Conservation (phyloP, 2,329 filamentous ascomycete species). For the Aspergillus uvarum region DNA sequence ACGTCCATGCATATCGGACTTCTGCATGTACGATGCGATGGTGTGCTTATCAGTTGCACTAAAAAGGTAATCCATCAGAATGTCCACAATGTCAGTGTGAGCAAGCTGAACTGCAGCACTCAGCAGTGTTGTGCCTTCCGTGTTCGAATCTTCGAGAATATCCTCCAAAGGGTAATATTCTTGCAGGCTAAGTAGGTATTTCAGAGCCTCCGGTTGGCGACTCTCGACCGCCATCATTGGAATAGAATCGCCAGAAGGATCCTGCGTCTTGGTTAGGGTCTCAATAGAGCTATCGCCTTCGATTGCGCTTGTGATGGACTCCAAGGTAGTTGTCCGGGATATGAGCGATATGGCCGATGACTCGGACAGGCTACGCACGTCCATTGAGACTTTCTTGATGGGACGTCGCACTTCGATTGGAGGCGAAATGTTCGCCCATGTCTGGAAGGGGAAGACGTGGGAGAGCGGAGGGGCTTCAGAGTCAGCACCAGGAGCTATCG, state of each 20-base stretch:
- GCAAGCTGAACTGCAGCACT: slow-evolving; percentile 88
- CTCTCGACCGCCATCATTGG: slow-evolving; percentile 82
- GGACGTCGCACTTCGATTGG: slow-evolving; percentile 51
- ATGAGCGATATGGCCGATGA: slow-evolving; percentile 80
- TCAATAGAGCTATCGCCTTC: slow-evolving; percentile 87
- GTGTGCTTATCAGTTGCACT: slow-evolving; percentile 55
- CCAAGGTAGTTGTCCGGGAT: slow-evolving; percentile 75
- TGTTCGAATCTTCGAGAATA: slow-evolving; percentile 80
- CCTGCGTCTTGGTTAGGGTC: slow-evolving; percentile 56
- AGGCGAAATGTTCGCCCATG: slow-evolving; percentile 50
- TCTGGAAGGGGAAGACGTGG: slow-evolving; percentile 91
- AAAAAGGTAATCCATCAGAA: slow-evolving; percentile 70
- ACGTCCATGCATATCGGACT: slow-evolving; percentile 80
- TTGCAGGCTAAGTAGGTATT: slow-evolving; percentile 74
- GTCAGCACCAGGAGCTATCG: slow-evolving; percentile 13
- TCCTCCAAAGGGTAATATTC: slow-evolving; percentile 71
- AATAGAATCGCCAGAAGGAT: slow-evolving; percentile 74
- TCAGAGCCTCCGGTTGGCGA: slow-evolving; percentile 68
- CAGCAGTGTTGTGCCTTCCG: slow-evolving; percentile 83
- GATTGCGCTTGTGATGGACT: slow-evolving; percentile 68
- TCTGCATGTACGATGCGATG: slow-evolving; percentile 67
- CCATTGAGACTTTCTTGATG: slow-evolving; percentile 82
- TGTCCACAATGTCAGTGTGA: slow-evolving; percentile 70
- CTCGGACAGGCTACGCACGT: slow-evolving; percentile 82
- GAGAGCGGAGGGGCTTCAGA: slow-evolving; percentile 53